Conservation (phyloP, 1,284 basidiomycete species). For the Cystobasidium pallidum region DNA sequence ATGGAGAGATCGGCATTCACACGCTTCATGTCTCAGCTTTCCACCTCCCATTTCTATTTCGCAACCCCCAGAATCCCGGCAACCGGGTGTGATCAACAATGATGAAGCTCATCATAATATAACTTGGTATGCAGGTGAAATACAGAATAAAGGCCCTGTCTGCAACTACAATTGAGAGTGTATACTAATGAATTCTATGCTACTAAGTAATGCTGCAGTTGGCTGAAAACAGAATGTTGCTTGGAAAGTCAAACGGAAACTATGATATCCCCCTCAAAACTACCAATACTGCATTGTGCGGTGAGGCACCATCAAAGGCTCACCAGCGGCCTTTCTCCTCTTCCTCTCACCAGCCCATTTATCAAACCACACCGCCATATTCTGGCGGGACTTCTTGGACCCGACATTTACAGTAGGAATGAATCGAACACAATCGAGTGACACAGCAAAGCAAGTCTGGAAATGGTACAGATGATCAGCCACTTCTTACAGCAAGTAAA, state of each 20-base stretch:
- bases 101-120: too few species aligned
- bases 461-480: constrained; percentile 10
- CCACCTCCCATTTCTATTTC: background rate
- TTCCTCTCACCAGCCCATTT: constrained; percentile 81
- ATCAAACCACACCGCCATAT: constrained; percentile 84
- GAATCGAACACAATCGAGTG: constrained; percentile 76
- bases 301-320: constrained; percentile 48
- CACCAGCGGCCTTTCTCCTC: constrained; percentile 62
- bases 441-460: constrained; percentile 84
- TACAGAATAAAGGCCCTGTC: too few species aligned
- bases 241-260: too few species aligned
- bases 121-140: too few species aligned
- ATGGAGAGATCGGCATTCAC: background rate
- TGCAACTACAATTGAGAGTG: background rate
- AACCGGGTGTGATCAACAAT: background rate
- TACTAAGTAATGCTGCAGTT: constrained; percentile 10
- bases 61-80: background rate
- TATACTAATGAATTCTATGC: background rate
- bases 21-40: background rate
- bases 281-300: constrained; percentile 43
- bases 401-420: constrained; percentile 96
- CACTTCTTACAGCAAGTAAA: too few species aligned
- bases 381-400: constrained; percentile 63
- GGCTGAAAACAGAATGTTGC: too few species aligned
- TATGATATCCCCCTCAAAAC: background rate